These are phyloP conservation scores for Vitis labrusca DNA, from an alignment of 164 flowering plant species.

Conservation along the genomic window DNA sequence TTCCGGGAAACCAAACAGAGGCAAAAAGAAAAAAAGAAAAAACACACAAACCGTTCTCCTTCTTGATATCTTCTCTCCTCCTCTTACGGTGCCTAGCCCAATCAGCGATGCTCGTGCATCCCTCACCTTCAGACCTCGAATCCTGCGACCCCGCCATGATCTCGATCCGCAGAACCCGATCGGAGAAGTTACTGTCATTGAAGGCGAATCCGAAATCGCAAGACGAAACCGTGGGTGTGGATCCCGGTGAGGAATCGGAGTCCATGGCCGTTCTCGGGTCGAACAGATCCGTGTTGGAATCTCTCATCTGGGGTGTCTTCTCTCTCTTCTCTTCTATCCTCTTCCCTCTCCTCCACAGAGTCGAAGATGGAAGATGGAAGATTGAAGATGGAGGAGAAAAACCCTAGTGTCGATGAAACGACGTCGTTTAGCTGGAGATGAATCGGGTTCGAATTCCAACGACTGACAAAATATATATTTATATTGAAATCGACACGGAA, in stretches of 20 bases:
- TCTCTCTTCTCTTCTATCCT: no score
- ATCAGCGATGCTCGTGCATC: slow-evolving; percentile 59
- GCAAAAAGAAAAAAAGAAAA: background rate
- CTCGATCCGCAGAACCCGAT: slow-evolving; percentile 75
- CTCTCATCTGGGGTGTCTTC: slow-evolving; percentile 25
- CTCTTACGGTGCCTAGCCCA: slow-evolving; percentile 89
- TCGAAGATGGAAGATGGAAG: background rate
- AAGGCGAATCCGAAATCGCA: slow-evolving; percentile 86
- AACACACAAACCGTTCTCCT: slow-evolving; percentile 36
- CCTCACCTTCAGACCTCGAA: slow-evolving; percentile 45
- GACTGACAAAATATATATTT: background rate
- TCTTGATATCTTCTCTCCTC: slow-evolving; percentile 67
- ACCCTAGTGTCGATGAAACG: background rate
- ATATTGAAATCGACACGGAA: background rate
- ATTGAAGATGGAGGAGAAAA: background rate
- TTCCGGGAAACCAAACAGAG: background rate
- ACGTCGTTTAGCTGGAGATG: background rate
- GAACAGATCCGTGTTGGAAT: slow-evolving; percentile 49
- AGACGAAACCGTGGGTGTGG: slow-evolving; percentile 21
- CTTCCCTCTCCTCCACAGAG: no score
- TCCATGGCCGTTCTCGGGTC: slow-evolving; percentile 68
- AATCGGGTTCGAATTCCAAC: background rate
- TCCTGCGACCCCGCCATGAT: slow-evolving; percentile 56
- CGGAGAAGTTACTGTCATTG: slow-evolving; percentile 90
- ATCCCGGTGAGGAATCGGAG: slow-evolving; percentile 33